Conservation (phyloP, 2,329 filamentous ascomycete species). For the Aureobasidium melanogenum region DNA sequence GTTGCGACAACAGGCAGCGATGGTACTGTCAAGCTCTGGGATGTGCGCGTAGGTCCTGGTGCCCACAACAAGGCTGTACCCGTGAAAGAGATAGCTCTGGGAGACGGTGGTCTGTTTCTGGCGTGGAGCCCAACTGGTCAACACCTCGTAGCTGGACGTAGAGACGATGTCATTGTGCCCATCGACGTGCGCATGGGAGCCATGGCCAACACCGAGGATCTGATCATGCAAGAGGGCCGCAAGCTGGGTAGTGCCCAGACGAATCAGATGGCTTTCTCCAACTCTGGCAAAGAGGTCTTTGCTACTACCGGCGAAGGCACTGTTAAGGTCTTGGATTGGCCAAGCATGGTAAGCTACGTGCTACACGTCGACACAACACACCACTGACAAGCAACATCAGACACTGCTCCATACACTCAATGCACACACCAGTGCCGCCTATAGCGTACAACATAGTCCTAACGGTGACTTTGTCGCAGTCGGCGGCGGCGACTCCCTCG, state of each 20-base stretch:
- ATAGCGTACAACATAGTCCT: slow-evolving; percentile 61
- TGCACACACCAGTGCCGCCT: slow-evolving; percentile 65
- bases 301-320: slow-evolving; percentile 63
- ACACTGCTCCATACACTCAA: slow-evolving; percentile 50
- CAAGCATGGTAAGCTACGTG: slow-evolving; percentile 37
- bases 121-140: slow-evolving; percentile 66
- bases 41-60: slow-evolving; percentile 54
- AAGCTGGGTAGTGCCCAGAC: slow-evolving; percentile 39
- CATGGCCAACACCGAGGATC: slow-evolving; percentile 11
- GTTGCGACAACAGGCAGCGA: slow-evolving; percentile 66
- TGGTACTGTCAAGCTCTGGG: slow-evolving; percentile 70
- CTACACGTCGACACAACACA: not conserved
- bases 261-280: slow-evolving; percentile 67
- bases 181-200: slow-evolving; percentile 23
- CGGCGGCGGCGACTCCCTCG: slow-evolving; percentile 65
- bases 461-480: slow-evolving; percentile 64
- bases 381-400: not conserved
- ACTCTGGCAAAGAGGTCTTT: slow-evolving; percentile 62
- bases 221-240: slow-evolving; percentile 10
- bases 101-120: slow-evolving; percentile 34
- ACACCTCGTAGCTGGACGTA: slow-evolving; percentile 63
- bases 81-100: slow-evolving; percentile 54
- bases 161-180: slow-evolving; percentile 41
- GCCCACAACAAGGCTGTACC: slow-evolving; percentile 19
- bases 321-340: slow-evolving; percentile 61